These are phyloP conservation scores for Aspergillus sclerotioniger DNA, from an alignment of 495 filamentous ascomycete genomes.

Conservation along the genomic window DNA sequence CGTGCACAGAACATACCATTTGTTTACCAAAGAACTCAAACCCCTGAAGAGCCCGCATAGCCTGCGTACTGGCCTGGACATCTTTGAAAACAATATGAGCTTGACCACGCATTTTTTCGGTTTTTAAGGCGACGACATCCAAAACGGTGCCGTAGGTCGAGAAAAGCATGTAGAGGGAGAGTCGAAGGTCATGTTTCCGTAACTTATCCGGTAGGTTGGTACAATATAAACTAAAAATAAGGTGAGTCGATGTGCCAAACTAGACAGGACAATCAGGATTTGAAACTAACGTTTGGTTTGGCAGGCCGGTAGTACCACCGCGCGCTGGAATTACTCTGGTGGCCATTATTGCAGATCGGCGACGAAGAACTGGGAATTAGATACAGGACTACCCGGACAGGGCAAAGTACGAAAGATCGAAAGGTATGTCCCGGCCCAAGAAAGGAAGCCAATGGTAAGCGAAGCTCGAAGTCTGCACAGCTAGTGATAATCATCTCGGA, in stretches of 20 bases:
- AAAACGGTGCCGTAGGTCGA: slow-evolving; percentile 90
- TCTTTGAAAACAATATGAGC: slow-evolving; percentile 92
- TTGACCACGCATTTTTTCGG: slow-evolving; percentile 87
- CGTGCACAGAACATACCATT: slow-evolving; percentile 59
- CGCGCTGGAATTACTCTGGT: slow-evolving; percentile 36
- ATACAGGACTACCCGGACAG: not conserved
- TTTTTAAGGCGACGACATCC: slow-evolving; percentile 89
- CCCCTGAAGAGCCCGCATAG: slow-evolving; percentile 82
- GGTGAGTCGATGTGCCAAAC: slow-evolving; percentile 25
- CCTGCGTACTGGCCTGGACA: slow-evolving; percentile 80
- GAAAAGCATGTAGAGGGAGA: slow-evolving; percentile 87
- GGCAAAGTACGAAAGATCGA: not conserved
- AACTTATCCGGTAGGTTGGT: slow-evolving; percentile 84
- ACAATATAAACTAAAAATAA: slow-evolving; percentile 67
- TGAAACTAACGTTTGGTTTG: slow-evolving; percentile 70
- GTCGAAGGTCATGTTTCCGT: slow-evolving; percentile 77
- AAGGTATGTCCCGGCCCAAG: slow-evolving; percentile 13
- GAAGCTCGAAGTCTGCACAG: not conserved
- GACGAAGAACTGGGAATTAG: not conserved
- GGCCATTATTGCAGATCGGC: slow-evolving; percentile 31
- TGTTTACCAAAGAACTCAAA: slow-evolving; percentile 84
- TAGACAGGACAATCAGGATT: not conserved
- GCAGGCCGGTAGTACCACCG: slow-evolving; percentile 42
- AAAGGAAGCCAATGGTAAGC: slow-evolving; percentile 1
- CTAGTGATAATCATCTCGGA: not conserved